Evolutionary conservation across 768 basidiomycete genomes (phyloP), one percentile per base, ranked within the genome.

Genomic region (Daedalea quercina): DNA sequence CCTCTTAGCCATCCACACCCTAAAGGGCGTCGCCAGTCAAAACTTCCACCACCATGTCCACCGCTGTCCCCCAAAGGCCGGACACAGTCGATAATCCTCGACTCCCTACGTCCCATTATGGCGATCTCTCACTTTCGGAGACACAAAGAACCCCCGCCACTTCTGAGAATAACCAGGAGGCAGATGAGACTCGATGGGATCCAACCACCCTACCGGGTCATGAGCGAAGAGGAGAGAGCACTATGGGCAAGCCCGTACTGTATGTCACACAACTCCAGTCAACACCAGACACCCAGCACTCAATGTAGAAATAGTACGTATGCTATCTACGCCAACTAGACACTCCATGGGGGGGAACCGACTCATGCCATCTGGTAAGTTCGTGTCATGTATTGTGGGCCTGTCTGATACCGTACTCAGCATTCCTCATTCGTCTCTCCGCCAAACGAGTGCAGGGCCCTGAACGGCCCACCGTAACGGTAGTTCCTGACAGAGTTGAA

Each of bases 221-320:
- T 90, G 88, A 74, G 78, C 0, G 59, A 63, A 40, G 70, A 80
- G 59, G 87, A 90, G 69, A 71, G 77, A 57, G 65, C 66, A 24
- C 87, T 83, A 80, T 85, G 79, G 80, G 76, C 85, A 11, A 87
- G 80, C 63, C 87, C 89, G 51, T 92, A 90, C 67, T 73, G 88
- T 90, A 69, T 55, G 70, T 70, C 35, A 51, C 42, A 24, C 33
- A 23, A 33, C 11, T 11, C 28, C 37, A 6, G n/a, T n/a, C n/a
- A n/a, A n/a, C n/a, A n/a, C n/a, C n/a, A n/a, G n/a, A n/a, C n/a
- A n/a, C n/a, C n/a, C n/a, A n/a, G n/a, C n/a, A n/a, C n/a, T n/a
- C n/a, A n/a, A n/a, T n/a, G n/a, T n/a, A n/a, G n/a, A n/a, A n/a
- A n/a, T n/a, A 87, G 87, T 90, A 11, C 77, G 87, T 49, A 89